phyloP scores from a whole-genome alignment of 805 yeast species.

The Lipomyces lipofer region DNA sequence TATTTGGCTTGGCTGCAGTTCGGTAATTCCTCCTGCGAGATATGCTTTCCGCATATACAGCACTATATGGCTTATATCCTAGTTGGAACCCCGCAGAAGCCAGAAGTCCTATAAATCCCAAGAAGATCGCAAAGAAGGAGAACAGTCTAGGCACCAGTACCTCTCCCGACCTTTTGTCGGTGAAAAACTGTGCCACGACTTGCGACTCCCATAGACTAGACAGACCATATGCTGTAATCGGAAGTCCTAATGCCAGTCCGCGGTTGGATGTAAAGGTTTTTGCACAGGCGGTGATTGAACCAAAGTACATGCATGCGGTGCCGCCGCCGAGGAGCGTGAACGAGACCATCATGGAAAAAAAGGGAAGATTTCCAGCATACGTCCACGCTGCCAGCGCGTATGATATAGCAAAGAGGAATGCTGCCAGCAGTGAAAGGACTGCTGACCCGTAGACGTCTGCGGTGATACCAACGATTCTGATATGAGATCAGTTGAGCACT shows the following conservation, averaged over 20 bases:
- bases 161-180: conserved; percentile 30
- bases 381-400: conserved; percentile 31
- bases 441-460: conserved; percentile 33
- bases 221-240: conserved; percentile 84
- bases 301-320: conserved; percentile 43
- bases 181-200: conserved; percentile 46
- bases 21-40: neutral
- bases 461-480: conserved; percentile 27
- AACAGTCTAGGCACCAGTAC: conserved; percentile 29
- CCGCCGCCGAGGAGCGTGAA: conserved; percentile 44
- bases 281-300: conserved; percentile 36
- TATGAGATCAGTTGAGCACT: neutral
- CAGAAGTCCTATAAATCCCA: conserved; percentile 22
- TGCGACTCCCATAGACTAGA: conserved; percentile 77
- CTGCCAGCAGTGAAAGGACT: conserved; percentile 26
- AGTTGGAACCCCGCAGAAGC: conserved; percentile 23
- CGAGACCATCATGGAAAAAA: conserved; percentile 33
- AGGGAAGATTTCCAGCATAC: conserved; percentile 21
- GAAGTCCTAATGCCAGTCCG: conserved; percentile 81
- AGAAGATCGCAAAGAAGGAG: conserved; percentile 28
- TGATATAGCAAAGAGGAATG: conserved; percentile 25
- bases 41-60: neutral
- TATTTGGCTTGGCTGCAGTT: neutral
- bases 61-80: conserved; percentile 14
- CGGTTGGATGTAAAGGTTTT: conserved; percentile 45